These are phyloP conservation scores for Boletellus sp. DNA, from an alignment of 1,284 basidiomycete species.

Conservation along the genomic window DNA sequence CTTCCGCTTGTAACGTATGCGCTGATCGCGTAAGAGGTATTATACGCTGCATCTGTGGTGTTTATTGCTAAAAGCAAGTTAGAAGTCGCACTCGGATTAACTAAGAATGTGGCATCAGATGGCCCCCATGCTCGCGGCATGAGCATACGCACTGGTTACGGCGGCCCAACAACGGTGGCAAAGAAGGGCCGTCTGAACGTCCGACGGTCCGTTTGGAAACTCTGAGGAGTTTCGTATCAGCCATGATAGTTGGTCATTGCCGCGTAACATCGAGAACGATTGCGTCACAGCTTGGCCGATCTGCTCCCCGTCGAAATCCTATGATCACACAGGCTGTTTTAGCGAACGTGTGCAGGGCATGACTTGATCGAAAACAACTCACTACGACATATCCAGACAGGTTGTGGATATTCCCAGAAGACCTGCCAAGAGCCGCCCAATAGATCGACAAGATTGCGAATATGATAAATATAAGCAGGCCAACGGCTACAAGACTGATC, in stretches of 20 bases:
- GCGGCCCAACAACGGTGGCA: slow-evolving; percentile 46
- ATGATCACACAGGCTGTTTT: neutral
- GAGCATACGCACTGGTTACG: slow-evolving; percentile 36
- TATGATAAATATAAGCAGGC: slow-evolving; percentile 30
- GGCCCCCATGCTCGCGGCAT: neutral
- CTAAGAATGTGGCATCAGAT: slow-evolving; percentile 17
- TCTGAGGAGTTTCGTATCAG: slow-evolving; percentile 34
- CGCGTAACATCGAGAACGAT: slow-evolving; percentile 30
- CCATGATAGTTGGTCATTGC: slow-evolving; percentile 37
- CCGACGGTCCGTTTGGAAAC: slow-evolving; percentile 40
- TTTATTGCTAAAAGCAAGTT: slow-evolving; percentile 33
- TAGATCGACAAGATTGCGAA: slow-evolving; percentile 36
- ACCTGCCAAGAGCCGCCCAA: slow-evolving; percentile 37
- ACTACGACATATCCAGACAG: slow-evolving; percentile 40
- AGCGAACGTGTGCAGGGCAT: neutral
- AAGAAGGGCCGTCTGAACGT: slow-evolving; percentile 37
- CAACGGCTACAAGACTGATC: slow-evolving; percentile 23
- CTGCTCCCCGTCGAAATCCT: slow-evolving; percentile 54
- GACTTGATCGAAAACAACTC: slow-evolving; percentile 9
- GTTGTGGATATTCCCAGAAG: slow-evolving; percentile 31
- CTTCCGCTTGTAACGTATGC: slow-evolving; percentile 34
- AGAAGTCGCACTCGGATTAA: slow-evolving; percentile 39
- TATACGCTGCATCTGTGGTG: slow-evolving; percentile 30
- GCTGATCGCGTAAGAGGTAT: slow-evolving; percentile 37
- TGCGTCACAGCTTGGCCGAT: slow-evolving; percentile 43